phyloP scores from a whole-genome alignment of 768 basidiomycete species.

The Xerocomus brunneocitrinus region DNA sequence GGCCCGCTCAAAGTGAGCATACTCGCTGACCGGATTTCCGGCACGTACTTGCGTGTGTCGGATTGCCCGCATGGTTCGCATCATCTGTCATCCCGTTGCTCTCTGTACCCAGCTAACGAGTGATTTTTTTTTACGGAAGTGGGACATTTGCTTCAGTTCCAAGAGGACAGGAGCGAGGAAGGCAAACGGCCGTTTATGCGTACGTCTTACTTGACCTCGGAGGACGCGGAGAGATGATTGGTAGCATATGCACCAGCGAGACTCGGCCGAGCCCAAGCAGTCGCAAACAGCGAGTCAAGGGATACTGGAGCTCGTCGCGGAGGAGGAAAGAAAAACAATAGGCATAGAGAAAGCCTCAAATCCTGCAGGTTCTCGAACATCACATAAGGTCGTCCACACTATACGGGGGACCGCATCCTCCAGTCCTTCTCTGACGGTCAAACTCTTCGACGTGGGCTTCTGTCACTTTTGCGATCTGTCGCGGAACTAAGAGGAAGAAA shows the following conservation, averaged over 20 bases:
- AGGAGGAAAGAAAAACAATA: not conserved
- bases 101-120: not conserved
- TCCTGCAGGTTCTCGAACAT: not conserved
- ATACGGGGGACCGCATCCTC: slow-evolving; percentile 2
- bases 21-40: slow-evolving; percentile 17
- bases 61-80: slow-evolving; percentile 16
- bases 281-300: slow-evolving; percentile 11
- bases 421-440: not conserved
- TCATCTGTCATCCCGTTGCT: not conserved
- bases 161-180: slow-evolving; percentile 17
- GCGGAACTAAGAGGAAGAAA: slow-evolving; percentile 3
- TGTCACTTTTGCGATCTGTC: slow-evolving; percentile 10
- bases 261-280: slow-evolving; percentile 11
- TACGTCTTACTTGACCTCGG: not conserved
- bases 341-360: too few species aligned
- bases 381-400: slow-evolving; percentile 13
- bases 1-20: slow-evolving; percentile 22
- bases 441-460: slow-evolving; percentile 12
- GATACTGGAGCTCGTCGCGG: slow-evolving; percentile 14
- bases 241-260: not conserved
- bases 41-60: slow-evolving; percentile 17
- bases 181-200: slow-evolving; percentile 10
- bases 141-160: slow-evolving; percentile 16
- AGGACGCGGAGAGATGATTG: not conserved
- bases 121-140: slow-evolving; percentile 5